Conservation (phyloP, 1,284 basidiomycete species). For the Paramarasmius palmivorus region DNA sequence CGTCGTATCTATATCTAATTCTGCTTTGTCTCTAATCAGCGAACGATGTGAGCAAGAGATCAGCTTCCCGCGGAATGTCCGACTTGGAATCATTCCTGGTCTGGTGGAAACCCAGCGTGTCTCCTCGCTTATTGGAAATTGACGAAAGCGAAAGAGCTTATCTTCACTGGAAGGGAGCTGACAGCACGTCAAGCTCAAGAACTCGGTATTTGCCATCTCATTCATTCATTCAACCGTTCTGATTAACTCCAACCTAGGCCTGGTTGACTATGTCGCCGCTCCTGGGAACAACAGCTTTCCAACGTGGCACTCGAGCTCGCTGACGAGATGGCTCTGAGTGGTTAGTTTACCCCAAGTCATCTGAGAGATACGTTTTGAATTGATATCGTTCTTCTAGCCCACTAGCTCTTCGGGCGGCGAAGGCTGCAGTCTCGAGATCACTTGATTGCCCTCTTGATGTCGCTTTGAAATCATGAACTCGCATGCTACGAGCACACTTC, state of each 20-base stretch:
- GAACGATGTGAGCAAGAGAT: constrained; percentile 76
- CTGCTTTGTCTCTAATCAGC: constrained; percentile 23
- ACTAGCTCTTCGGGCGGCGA: constrained; percentile 88
- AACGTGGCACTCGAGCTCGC: constrained; percentile 69
- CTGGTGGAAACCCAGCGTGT: constrained; percentile 93
- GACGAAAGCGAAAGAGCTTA: constrained; percentile 85
- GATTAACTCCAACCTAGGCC: constrained; percentile 47
- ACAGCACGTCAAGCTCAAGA: constrained; percentile 70
- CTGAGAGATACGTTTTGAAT: neutral
- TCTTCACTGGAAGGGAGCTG: constrained; percentile 75
- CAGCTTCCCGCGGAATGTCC: constrained; percentile 81
- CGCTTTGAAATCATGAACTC: constrained; percentile 87
- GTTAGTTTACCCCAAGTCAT: constrained; percentile 38
- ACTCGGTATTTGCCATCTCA: constrained; percentile 58
- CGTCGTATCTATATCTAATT: neutral
- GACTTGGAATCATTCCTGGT: constrained; percentile 91
- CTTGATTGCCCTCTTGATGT: constrained; percentile 77
- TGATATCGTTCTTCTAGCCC: constrained; percentile 59
- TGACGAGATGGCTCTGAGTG: constrained; percentile 66
- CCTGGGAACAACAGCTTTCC: constrained; percentile 58
- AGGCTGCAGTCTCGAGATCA: constrained; percentile 83
- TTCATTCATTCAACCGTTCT: constrained; percentile 12
- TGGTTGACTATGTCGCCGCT: constrained; percentile 78
- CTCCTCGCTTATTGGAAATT: constrained; percentile 81
- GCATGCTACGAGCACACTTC: constrained; percentile 82